Base-by-base conservation (phyloP, 768 basidiomycete species). In the Kwoniella sp. region DNA sequence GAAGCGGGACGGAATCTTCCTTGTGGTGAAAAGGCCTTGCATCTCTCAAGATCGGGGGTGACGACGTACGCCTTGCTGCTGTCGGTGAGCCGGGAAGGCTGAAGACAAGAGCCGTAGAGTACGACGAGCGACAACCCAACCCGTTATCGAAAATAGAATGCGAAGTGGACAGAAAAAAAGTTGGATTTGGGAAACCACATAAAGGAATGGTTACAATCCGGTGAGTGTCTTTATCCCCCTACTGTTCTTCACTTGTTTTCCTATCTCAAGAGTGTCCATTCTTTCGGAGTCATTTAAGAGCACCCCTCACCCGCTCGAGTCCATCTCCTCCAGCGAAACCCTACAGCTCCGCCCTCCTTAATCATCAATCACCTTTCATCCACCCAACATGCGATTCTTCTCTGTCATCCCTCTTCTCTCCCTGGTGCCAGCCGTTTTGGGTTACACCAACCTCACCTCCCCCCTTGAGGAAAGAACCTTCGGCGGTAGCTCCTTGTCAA, bases 391-490 rank as follows among this genome's bases (percentile, higher is more conserved):
- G 48, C 48, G 48, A 24, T 26, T 49, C 48, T 24, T 22, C 48
- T 24, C 48, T 22, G 21, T 49, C 48, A 5, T 49, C 25, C 48
- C 48, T 26, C 48, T 49, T 26, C 22, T 49, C 21, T 22, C 48
- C 22, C 48, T 49, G 8, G 48, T 49, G 2, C 22, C 48, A 6
- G 22, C 48, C 21, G 48, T 25, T 10, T 17, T 22, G 5, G 48
- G 48, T 19, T 49, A 49, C 48, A 26, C 21, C 48, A 49, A 49
- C 48, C 25, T 26, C 17, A 24, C 48, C 48, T 49, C 48, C 5
- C 25, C 48, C 48, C 48, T 49, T 17, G 48, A 49, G 25, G 48
- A 26, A 22, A 22, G 48, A 24, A 49, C 48, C 48, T 49, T 49
- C 22, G 40, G 40, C 12, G 37, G 58, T 13, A 15, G 25, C 25